Conservation (phyloP, 441 rosid genomes). For the Bocquillonia castaneifolia region DNA sequence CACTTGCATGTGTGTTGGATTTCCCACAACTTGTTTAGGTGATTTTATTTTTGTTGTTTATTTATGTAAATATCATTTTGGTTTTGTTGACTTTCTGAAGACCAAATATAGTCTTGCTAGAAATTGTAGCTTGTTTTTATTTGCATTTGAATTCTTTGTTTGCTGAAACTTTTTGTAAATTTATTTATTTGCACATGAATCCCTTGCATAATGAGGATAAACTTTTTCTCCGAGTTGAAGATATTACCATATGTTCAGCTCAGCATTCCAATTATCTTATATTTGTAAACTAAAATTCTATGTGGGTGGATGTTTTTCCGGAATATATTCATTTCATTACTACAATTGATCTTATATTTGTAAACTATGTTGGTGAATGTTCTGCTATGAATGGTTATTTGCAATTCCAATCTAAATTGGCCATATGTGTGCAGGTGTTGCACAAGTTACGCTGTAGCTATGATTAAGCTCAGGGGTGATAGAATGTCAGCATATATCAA, state of each 20-base stretch:
- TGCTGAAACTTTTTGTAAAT: background rate
- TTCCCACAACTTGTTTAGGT: background rate
- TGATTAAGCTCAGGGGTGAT: slow-evolving; percentile 20
- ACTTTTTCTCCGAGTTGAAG: background rate
- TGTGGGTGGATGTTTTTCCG: no score
- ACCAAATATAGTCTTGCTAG: background rate
- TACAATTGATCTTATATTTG: background rate
- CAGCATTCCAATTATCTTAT: no score
- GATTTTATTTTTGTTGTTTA: slow-evolving; percentile 18
- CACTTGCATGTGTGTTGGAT: background rate
- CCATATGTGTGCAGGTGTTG: slow-evolving; percentile 26
- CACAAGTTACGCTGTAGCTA: slow-evolving; percentile 14
- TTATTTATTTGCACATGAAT: background rate
- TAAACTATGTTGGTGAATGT: slow-evolving; percentile 9
- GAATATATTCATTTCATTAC: background rate
- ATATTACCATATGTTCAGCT: no score
- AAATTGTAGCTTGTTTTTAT: background rate
- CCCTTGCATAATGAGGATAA: background rate
- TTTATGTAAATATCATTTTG: background rate
- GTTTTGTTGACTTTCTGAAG: background rate
- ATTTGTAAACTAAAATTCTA: no score
- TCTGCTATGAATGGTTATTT: background rate
- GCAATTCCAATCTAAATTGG: slow-evolving; percentile 20
- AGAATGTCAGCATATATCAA: slow-evolving; percentile 29
- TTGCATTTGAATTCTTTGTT: slow-evolving; percentile 5